Evolutionary conservation across 2,329 filamentous ascomycete genomes (phyloP).

Genomic region (Fusarium illudens): DNA sequence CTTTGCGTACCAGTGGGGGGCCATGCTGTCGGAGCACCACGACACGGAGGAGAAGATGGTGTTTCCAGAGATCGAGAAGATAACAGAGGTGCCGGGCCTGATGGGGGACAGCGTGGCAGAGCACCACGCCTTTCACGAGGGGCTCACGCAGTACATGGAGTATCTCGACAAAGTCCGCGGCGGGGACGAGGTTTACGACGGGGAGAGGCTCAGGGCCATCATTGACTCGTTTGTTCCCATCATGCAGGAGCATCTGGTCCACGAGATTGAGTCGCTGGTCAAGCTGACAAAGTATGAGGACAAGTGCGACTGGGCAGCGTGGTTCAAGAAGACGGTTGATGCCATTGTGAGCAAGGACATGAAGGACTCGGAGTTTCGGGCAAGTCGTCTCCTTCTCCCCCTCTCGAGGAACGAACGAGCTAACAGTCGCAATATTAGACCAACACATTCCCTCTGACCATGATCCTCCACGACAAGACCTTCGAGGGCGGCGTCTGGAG

Average conservation of each 20-base stretch:
- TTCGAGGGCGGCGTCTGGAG: conserved; percentile 41
- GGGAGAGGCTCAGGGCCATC: conserved; percentile 34
- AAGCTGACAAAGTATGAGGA: conserved; percentile 47
- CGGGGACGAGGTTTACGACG: conserved; percentile 44
- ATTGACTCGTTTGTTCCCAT: conserved; percentile 44
- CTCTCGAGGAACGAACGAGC: not conserved
- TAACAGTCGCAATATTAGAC: conserved; percentile 15
- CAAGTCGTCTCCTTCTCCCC: conserved; percentile 3
- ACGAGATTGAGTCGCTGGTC: conserved; percentile 51
- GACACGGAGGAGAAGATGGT: conserved; percentile 48
- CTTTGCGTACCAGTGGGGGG: conserved; percentile 47
- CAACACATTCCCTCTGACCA: conserved; percentile 34
- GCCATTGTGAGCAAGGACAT: conserved; percentile 23
- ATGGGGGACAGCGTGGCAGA: conserved; percentile 55
- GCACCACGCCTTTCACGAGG: conserved; percentile 50
- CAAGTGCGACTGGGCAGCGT: conserved; percentile 47
- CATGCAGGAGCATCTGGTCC: conserved; percentile 48
- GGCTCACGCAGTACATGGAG: conserved; percentile 43
- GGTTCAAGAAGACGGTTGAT: conserved; percentile 37
- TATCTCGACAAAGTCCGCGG: conserved; percentile 46
- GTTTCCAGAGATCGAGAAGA: conserved; percentile 50
- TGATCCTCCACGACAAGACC: conserved; percentile 42
- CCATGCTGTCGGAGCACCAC: conserved; percentile 51
- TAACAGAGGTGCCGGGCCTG: conserved; percentile 46
- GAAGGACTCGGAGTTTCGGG: conserved; percentile 27